These are phyloP conservation scores for Annulohypoxylon moriforme DNA, from an alignment of 495 filamentous ascomycete genomes.

Conservation along the genomic window DNA sequence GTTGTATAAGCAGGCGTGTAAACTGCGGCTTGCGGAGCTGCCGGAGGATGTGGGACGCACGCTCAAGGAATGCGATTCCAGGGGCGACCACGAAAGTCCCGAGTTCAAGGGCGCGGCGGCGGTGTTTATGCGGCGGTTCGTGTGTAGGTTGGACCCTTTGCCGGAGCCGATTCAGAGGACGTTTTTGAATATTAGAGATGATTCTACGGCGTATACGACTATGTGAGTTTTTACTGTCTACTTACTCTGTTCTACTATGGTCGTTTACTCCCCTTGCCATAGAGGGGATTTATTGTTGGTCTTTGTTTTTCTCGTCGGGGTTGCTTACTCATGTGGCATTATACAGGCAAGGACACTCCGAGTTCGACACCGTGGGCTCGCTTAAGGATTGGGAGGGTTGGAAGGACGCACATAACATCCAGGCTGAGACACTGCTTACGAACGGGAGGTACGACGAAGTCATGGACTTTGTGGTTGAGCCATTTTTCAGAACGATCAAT, in stretches of 20 bases:
- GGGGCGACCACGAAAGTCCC: slow-evolving; percentile 24
- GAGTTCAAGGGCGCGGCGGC: slow-evolving; percentile 32
- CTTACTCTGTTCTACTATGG: not conserved
- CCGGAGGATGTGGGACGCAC: slow-evolving; percentile 17
- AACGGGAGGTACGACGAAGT: slow-evolving; percentile 65
- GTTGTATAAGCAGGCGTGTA: slow-evolving; percentile 24
- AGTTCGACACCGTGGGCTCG: slow-evolving; percentile 57
- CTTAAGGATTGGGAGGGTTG: slow-evolving; percentile 57
- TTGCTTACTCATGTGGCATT: slow-evolving; percentile 4
- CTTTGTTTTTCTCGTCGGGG: not conserved
- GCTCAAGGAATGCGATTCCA: slow-evolving; percentile 17
- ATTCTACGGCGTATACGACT: slow-evolving; percentile 37
- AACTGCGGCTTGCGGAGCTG: slow-evolving; percentile 20
- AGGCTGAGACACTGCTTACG: slow-evolving; percentile 55
- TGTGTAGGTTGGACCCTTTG: slow-evolving; percentile 29
- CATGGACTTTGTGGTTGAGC: slow-evolving; percentile 53
- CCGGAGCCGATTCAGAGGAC: slow-evolving; percentile 27
- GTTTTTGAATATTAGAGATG: slow-evolving; percentile 27
- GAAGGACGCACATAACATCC: slow-evolving; percentile 50
- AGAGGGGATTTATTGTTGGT: no score
- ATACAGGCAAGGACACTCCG: slow-evolving; percentile 57
- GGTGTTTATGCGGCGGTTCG: slow-evolving; percentile 27
- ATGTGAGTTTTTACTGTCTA: slow-evolving; percentile 24
- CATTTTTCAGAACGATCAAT: slow-evolving; percentile 54
- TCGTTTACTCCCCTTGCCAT: no score